These are phyloP conservation scores for Colletotrichum zoysiae DNA, from an alignment of 2,329 filamentous ascomycete species.

Conservation along the genomic window DNA sequence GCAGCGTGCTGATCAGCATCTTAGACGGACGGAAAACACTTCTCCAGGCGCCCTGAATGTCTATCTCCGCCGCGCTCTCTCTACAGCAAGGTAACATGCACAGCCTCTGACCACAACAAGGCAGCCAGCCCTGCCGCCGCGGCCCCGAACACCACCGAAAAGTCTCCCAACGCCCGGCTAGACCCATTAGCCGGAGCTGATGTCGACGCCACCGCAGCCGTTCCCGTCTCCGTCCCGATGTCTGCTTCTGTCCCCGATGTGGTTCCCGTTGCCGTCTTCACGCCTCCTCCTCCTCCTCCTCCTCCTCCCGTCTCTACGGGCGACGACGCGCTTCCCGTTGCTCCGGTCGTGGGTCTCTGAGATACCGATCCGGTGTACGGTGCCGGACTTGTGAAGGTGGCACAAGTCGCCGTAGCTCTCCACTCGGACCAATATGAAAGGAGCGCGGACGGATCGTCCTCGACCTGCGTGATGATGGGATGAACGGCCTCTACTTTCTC, in stretches of 20 bases:
- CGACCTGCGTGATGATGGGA: background rate
- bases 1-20: background rate
- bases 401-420: slow-evolving; percentile 11
- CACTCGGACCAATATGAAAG: slow-evolving; percentile 4
- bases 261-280: background rate
- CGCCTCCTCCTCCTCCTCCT: background rate
- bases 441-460: slow-evolving; percentile 3
- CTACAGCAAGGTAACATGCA: background rate
- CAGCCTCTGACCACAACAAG: background rate
- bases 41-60: background rate
- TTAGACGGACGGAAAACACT: background rate
- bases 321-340: background rate
- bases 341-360: background rate
- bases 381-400: slow-evolving; percentile 15
- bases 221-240: background rate
- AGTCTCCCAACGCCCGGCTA: background rate
- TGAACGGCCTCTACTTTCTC: slow-evolving; percentile 22
- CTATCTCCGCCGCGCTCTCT: background rate
- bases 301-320: slow-evolving; percentile 15
- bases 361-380: slow-evolving; percentile 11
- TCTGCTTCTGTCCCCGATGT: slow-evolving; percentile 3
- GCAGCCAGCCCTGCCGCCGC: slow-evolving; percentile 1
- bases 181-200: slow-evolving; percentile 21
- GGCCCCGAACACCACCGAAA: background rate
- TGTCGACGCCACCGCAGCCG: background rate